A percentile compares a stretch with the other conserved stretches of the same genome.
Evolutionary conservation across 2,329 filamentous ascomycete genomes (phyloP).

Genomic region (Peltaster fructicola): DNA sequence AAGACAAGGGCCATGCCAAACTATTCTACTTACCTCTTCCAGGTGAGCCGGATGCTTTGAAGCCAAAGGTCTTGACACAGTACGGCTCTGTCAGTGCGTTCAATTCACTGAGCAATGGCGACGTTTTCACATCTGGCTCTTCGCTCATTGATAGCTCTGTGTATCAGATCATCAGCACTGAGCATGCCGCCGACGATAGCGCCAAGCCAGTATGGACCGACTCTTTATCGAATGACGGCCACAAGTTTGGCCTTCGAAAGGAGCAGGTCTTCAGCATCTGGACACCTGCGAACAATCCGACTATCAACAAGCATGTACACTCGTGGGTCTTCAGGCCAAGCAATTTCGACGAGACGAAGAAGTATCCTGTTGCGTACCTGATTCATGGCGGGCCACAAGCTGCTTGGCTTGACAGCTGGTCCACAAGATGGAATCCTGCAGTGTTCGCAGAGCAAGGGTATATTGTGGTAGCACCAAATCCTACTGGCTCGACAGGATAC

Average conservation of each 20-base stretch:
- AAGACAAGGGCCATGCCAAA: conserved; percentile 45
- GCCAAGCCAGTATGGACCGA: conserved; percentile 15
- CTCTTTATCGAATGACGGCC: conserved; percentile 48
- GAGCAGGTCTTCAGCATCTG: conserved; percentile 51
- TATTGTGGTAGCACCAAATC: conserved; percentile 15
- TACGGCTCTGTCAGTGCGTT: conserved; percentile 39
- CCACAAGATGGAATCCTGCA: conserved; percentile 14
- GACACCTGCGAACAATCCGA: conserved; percentile 42
- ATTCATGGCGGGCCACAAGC: conserved; percentile 17
- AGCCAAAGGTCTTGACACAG: conserved; percentile 32
- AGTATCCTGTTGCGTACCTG: conserved; percentile 16
- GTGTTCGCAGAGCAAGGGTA: conserved; percentile 18
- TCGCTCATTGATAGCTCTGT: conserved; percentile 56
- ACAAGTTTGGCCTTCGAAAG: conserved; percentile 46
- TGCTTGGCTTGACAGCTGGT: conserved; percentile 13
- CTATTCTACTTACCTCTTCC: too few relatives aligned
- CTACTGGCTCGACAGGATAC: conserved; percentile 15
- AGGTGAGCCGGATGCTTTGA: conserved; percentile 2
- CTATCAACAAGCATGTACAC: conserved; percentile 42
- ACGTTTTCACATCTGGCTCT: conserved; percentile 47
- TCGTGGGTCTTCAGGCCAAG: conserved; percentile 30
- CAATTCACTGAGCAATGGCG: conserved; percentile 31
- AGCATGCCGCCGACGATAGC: conserved; percentile 23
- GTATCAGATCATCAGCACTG: conserved; percentile 45
- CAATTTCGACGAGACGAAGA: conserved; percentile 12